These are phyloP conservation scores for Suillus variegatus DNA, from an alignment of 768 basidiomycete species.

Conservation along the genomic window DNA sequence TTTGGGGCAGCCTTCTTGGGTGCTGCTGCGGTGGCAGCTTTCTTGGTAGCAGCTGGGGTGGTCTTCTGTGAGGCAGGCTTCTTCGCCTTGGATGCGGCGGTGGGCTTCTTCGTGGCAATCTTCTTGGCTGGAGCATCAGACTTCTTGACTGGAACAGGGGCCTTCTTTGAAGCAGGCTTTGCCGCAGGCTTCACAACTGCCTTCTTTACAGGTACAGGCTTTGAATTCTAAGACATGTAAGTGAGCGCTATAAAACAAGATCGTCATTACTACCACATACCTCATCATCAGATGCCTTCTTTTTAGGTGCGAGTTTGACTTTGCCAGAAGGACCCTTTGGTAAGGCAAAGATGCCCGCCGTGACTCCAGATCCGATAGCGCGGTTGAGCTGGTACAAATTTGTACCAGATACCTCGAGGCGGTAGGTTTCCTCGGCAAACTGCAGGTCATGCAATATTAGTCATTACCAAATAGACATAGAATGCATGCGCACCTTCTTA, in stretches of 20 bases:
- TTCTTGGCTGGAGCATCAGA: conserved; percentile 31
- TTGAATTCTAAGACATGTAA: conserved; percentile 13
- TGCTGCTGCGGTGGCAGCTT: conserved; percentile 29
- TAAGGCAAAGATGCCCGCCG: conserved; percentile 49
- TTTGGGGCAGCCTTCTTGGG: conserved; percentile 35
- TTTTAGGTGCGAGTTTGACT: conserved; percentile 71
- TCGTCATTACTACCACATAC: conserved; percentile 31
- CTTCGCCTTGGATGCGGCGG: conserved; percentile 29
- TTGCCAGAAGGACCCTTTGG: conserved; percentile 70
- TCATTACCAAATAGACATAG: conserved; percentile 9
- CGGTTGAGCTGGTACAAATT: conserved; percentile 50
- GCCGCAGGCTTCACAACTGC: conserved; percentile 14
- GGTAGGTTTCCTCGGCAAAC: conserved; percentile 55
- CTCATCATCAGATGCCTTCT: conserved; percentile 48
- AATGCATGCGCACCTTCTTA: conserved; percentile 65
- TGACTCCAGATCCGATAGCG: conserved; percentile 52
- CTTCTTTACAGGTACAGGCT: conserved; percentile 20
- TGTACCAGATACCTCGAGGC: conserved; percentile 42
- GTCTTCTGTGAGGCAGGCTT: conserved; percentile 38
- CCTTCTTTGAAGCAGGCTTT: conserved; percentile 30
- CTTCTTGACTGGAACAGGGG: conserved; percentile 24
- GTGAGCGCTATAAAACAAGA: neutral
- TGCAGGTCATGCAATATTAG: conserved; percentile 19
- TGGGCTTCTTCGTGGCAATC: conserved; percentile 32
- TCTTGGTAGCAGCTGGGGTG: conserved; percentile 30